Evolutionary conservation across 192 early-diverging fungal species (phyloP), one percentile per base, ranked within the genome.

Genomic region (Spizellomyces punctatus): DNA sequence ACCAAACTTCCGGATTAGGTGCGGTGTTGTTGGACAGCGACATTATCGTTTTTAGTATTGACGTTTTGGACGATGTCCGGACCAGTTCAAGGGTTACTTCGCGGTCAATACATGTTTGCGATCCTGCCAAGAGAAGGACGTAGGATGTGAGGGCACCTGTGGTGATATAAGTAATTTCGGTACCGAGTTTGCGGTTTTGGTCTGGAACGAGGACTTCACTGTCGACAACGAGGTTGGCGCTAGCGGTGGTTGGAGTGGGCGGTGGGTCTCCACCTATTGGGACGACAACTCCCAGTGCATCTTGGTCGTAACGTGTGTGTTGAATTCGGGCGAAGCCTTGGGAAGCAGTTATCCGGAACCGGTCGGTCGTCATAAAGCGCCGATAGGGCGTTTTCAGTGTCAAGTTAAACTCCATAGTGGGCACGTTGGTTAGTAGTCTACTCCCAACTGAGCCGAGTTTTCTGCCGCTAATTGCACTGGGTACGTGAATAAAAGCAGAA

Each of bases 241-340:
- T 19, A n/a, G 50, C 50, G 59, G 59, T 12, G 21, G 59, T 22
- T 12, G 59, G 14, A 1, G 59, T 12, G 12, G 19, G 12, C 2
- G 21, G 10, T 12, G 19, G 59, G 27, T 61, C 59, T 12, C 50
- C 50, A n/a, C 17, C 14, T 12, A 19, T 54, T n/a, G 50, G 17
- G 0, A 54, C 17, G 17, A 54, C 2, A 19, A 54, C 50, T n/a
- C 50, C 50, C 6, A 66, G 43, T 16, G 64, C 48, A 8, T 66
- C 48, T 52, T 46, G 64, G 48, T 66, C 47, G 36, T 54, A 66
- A 6, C 21, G 64, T 9, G 48, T 46, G 36, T 66, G 64, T 16
- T 66, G 64, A 21, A 66, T 50, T 6, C 64, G 64, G 46, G 64
- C 64, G 46, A 66, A 52, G 6, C 64, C 46, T 52, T 66, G 64